A percentile compares a stretch with the other conserved stretches of the same genome.
These are phyloP conservation scores for Fusarium chlamydosporum DNA, from an alignment of 2,329 filamentous ascomycete genomes.

Conservation along the genomic window DNA sequence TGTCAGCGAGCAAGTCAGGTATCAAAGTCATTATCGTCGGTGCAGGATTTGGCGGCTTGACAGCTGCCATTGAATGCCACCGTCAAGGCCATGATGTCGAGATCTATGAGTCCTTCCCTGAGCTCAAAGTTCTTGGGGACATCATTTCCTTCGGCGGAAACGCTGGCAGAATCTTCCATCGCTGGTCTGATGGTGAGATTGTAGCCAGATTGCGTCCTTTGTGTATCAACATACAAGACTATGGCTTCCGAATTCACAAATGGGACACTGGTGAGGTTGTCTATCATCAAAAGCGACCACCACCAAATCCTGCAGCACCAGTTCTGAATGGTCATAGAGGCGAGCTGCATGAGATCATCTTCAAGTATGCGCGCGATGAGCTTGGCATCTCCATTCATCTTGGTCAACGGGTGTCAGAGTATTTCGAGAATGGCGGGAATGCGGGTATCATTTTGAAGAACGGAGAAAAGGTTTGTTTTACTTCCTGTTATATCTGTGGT, in stretches of 20 bases:
- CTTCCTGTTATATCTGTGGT: rapidly evolving
- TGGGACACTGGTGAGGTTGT: slow-evolving; percentile 63
- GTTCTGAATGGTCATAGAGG: slow-evolving; percentile 40
- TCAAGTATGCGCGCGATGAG: slow-evolving; percentile 39
- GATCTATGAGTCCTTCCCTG: slow-evolving; percentile 46
- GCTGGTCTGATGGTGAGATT: slow-evolving; percentile 65
- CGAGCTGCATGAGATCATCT: slow-evolving; percentile 35
- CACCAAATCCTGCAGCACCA: slow-evolving; percentile 37
- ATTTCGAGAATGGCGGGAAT: slow-evolving; percentile 14
- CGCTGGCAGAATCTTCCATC: slow-evolving; percentile 65
- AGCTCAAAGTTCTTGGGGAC: slow-evolving; percentile 68
- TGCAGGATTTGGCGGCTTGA: slow-evolving; percentile 39
- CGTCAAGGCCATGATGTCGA: slow-evolving; percentile 34
- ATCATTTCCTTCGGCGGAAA: slow-evolving; percentile 44
- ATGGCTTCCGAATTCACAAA: slow-evolving; percentile 61
- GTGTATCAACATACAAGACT: slow-evolving; percentile 52
- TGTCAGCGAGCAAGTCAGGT: slow-evolving; percentile 29
- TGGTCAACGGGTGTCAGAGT: slow-evolving; percentile 28
- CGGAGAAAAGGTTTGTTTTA: slow-evolving; percentile 16
- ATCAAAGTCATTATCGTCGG: slow-evolving; percentile 43
- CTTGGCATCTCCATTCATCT: slow-evolving; percentile 33
- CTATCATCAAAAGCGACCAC: slow-evolving; percentile 64
- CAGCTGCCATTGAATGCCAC: slow-evolving; percentile 41
- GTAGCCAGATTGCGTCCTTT: slow-evolving; percentile 52
- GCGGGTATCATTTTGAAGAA: slow-evolving; percentile 30